Conservation (phyloP, 768 basidiomycete genomes). For the Russula emetica region DNA sequence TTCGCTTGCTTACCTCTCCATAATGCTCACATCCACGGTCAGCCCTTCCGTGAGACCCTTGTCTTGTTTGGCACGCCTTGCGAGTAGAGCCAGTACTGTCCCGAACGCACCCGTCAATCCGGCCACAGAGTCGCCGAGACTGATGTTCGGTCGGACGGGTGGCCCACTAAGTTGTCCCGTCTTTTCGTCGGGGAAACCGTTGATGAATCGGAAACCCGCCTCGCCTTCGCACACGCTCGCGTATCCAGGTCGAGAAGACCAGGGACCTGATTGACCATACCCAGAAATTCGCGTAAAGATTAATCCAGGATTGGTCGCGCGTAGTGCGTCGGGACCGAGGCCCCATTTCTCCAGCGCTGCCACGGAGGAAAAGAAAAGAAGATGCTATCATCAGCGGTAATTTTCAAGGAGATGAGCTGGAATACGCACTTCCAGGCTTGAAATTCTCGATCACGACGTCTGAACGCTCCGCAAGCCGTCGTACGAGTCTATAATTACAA, state of each 20-base stretch:
- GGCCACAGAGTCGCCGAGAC: constrained; percentile 66
- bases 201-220: constrained; percentile 69
- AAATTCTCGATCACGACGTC: constrained; percentile 71
- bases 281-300: constrained; percentile 87
- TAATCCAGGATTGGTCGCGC: constrained; percentile 76
- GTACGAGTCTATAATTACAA: constrained; percentile 47
- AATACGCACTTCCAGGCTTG: constrained; percentile 58
- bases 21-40: constrained; percentile 71
- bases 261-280: constrained; percentile 72
- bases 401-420: neutral
- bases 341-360: constrained; percentile 68
- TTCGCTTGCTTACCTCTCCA: constrained; percentile 51
- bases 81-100: constrained; percentile 60
- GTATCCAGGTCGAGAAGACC: constrained; percentile 65
- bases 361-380: neutral
- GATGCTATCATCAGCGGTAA: neutral
- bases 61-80: constrained; percentile 38
- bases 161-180: constrained; percentile 54
- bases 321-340: constrained; percentile 53
- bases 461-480: constrained; percentile 54
- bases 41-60: constrained; percentile 39
- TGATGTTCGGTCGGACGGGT: constrained; percentile 67
- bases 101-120: constrained; percentile 72
- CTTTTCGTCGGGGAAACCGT: constrained; percentile 54
- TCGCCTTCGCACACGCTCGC: constrained; percentile 75